A percentile compares a stretch with the other conserved stretches of the same genome.
phyloP scores from a whole-genome alignment of 192 early-diverging fungal species.

The Podila epigama region DNA sequence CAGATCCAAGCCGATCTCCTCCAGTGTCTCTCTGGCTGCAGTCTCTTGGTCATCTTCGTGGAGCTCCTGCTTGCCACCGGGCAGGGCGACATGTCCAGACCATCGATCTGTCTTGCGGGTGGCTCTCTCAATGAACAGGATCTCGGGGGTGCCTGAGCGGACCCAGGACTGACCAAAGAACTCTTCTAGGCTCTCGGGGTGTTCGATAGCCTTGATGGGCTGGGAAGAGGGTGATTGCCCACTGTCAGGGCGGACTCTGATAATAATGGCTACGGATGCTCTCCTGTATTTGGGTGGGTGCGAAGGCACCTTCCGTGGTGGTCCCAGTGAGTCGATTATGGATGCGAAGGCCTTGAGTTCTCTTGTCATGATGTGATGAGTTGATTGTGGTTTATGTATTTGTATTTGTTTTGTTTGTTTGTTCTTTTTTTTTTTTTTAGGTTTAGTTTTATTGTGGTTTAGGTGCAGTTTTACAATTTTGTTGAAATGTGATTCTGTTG shows the following conservation, averaged over 20 bases:
- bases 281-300: constrained; percentile 44
- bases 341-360: constrained; percentile 34
- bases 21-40: constrained; percentile 50
- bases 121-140: constrained; percentile 51
- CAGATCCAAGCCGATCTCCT: constrained; percentile 52
- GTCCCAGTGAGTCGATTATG: constrained; percentile 48
- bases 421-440: too few relatives aligned
- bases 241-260: constrained; percentile 47
- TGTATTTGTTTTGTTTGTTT: too few relatives aligned
- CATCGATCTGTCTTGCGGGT: constrained; percentile 57
- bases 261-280: constrained; percentile 53
- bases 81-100: constrained; percentile 56
- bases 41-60: constrained; percentile 54
- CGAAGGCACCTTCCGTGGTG: constrained; percentile 42
- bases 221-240: not conserved
- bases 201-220: constrained; percentile 29
- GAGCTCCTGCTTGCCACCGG: constrained; percentile 51
- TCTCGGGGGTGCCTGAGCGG: constrained; percentile 44
- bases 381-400: too few relatives aligned
- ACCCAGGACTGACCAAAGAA: constrained; percentile 54
- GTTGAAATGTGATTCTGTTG: too few relatives aligned
- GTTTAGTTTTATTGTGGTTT: too few relatives aligned
- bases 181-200: constrained; percentile 46
- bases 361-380: constrained; percentile 31
- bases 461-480: too few relatives aligned